Evolutionary conservation across 2,329 filamentous ascomycete species (phyloP), one percentile per base, ranked within the genome.

Genomic region (Thielaviopsis ethacetica): DNA sequence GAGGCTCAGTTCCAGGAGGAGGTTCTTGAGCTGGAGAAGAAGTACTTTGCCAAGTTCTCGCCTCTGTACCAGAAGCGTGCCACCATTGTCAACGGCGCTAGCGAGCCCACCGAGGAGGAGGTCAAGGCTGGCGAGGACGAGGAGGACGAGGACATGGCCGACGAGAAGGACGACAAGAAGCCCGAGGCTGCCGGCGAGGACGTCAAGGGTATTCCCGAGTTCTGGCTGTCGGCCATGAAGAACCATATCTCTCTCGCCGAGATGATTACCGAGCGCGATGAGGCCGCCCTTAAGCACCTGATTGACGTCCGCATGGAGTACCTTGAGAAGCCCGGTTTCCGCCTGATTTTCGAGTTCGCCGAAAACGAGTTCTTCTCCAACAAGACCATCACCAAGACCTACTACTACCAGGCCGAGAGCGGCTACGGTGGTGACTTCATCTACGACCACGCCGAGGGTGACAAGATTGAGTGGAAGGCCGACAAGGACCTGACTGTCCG

Each of bases 221-320:
- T 98, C 81, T 98, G 93, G 93, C 80, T 98, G 56, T 96, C 91
- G 62, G 91, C 94, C 66, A 97, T 98, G 91, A 98, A 98, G 82
- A 98, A 98, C 79, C 91, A 96, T 72, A 83, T 93, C 68, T 95
- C 91, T 30, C 84, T 98, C 59, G 89, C 91, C 59, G 94, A 98
- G 75, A 95, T 96, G 83, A 96, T 98, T 71, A 98, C 93, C 67
- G 93, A 97, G 68, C 87, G 90, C 64, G 93, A 98, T 70, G 93
- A 98, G 81, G 84, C 82, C 65, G 93, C 91, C 57, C 84, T 98
- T 61, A 95, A 94, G 76, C 80, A 85, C 69, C 79, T 98, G 60
- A 85, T 81, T 65, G 91, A 98, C 70, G 89, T 98, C 67, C 90
- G 91, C 70, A 96, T 98, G 91, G 91, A 98, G 76, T 98, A 98